Base-by-base conservation (phyloP, 2,329 filamentous ascomycete genomes). In the Trichoderma arundinaceum region DNA sequence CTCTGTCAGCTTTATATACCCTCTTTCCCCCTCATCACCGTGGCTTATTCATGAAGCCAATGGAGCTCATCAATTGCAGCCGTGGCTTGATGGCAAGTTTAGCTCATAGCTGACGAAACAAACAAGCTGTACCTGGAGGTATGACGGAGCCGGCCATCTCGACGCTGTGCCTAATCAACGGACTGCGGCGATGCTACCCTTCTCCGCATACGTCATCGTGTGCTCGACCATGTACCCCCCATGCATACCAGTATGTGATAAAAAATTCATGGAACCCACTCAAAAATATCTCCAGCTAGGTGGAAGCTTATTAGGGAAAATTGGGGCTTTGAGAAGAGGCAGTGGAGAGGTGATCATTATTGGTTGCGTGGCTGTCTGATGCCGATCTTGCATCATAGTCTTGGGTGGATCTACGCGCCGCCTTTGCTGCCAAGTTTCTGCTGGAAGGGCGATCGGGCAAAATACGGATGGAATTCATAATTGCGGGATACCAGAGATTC, bases 301-400 rank as follows among this genome's bases (percentile, higher is more conserved):
- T 2, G 58, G 22, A 61, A 61, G 58, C 48, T 61, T 52, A 43
- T 52, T 61, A 33, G 48, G 38, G 22, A 33, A 44, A 61, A 61
- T 58, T 10, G 54, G 54, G 54, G 41, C 54, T 35, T 10, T 0
- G 12, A 17, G 7, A 41, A 28, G 19, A 54, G 52, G 8, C 2
- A 28, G 15, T 7, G 44, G 39, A 44, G 54, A 44, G n/a, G 54
- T 19, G 22, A 28, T 28, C 22, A 12, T 44, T 53, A 32, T 15
- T 51, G 54, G 48, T 39, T 53, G 51, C 28, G 59, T n/a, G 39
- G 39, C 10, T 43, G 35, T 28, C 38, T 63, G 59, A 63, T 63
- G 59, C 49, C 22, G 49, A 63, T 63, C 59, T 63, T 63, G 59
- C 59, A 63, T 63, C 59, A 63, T 63, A 63, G 59, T 49, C n/a